phyloP scores from a whole-genome alignment of 768 basidiomycete genomes.

The Phlegmacium glaucopus region DNA sequence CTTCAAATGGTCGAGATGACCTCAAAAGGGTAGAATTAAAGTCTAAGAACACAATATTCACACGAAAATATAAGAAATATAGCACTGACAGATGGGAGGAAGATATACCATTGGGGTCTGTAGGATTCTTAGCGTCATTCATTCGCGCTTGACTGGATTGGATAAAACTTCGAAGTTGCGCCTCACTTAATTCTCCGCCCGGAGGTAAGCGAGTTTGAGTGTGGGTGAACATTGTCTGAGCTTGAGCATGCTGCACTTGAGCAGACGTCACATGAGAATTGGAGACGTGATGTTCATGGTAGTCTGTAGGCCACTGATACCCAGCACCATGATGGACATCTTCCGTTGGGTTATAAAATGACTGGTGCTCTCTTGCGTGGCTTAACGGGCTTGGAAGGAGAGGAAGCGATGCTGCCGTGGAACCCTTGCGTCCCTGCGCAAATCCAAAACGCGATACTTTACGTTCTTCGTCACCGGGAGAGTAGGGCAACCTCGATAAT shows the following conservation, averaged over 20 bases:
- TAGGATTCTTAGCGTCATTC: constrained; percentile 14
- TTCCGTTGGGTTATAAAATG: constrained; percentile 31
- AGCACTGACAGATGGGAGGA: not conserved
- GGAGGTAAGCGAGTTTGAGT: constrained; percentile 50
- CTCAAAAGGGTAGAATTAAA: constrained; percentile 14
- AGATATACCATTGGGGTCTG: constrained; percentile 18
- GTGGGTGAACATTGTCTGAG: constrained; percentile 33
- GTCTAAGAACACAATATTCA: constrained; percentile 7
- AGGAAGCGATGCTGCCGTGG: constrained; percentile 57
- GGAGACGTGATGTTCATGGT: constrained; percentile 22
- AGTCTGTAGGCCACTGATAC: constrained; percentile 16
- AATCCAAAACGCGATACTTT: constrained; percentile 82
- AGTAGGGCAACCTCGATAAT: constrained; percentile 25
- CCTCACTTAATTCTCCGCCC: constrained; percentile 60
- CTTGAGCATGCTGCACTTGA: constrained; percentile 43
- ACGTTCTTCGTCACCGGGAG: constrained; percentile 59
- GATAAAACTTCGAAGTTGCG: constrained; percentile 74
- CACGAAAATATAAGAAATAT: too few relatives aligned
- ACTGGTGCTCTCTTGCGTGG: constrained; percentile 44
- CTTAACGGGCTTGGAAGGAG: constrained; percentile 55
- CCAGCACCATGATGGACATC: constrained; percentile 4
- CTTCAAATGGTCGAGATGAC: constrained; percentile 51
- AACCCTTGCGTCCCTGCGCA: constrained; percentile 65
- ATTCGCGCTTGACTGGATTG: constrained; percentile 64
- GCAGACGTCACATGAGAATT: constrained; percentile 37